Percentiles rank a stretch among this genome's conserved stretches.
These are phyloP conservation scores for Prunus campanulata DNA, from an alignment of 306 rosid genomes.

Conservation along the genomic window DNA sequence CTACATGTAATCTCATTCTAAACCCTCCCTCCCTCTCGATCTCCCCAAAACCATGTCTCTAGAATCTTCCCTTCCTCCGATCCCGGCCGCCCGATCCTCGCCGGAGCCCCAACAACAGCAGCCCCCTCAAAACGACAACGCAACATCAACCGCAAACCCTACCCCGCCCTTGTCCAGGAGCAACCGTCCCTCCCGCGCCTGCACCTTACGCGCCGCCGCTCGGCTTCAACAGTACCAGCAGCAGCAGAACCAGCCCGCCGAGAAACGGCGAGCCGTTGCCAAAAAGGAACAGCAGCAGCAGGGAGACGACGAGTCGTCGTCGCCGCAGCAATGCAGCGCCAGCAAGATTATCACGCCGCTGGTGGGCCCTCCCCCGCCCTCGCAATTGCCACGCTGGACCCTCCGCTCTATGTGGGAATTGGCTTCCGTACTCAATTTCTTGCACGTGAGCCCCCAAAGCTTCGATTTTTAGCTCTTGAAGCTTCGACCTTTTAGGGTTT, in stretches of 20 bases:
- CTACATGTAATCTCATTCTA: slow-evolving; percentile 47
- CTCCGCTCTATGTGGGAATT: slow-evolving; percentile 98
- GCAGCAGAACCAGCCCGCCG: slow-evolving; percentile 31
- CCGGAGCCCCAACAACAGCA: slow-evolving; percentile 45
- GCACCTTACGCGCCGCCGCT: slow-evolving; percentile 83
- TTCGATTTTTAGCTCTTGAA: slow-evolving; percentile 9
- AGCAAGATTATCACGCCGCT: slow-evolving; percentile 79
- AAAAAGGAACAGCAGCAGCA: slow-evolving; percentile 37
- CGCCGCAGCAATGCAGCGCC: slow-evolving; percentile 44
- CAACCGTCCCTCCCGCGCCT: slow-evolving; percentile 93
- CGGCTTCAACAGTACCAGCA: slow-evolving; percentile 49
- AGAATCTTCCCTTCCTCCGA: slow-evolving; percentile 60
- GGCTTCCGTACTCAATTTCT: slow-evolving; percentile 86
- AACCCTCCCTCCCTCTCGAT: slow-evolving; percentile 46
- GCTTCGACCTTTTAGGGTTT: slow-evolving; percentile 37
- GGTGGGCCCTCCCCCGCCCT: slow-evolving; percentile 68
- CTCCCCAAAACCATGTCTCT: slow-evolving; percentile 58
- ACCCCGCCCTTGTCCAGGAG: slow-evolving; percentile 48
- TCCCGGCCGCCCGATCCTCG: slow-evolving; percentile 55
- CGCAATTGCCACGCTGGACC: slow-evolving; percentile 83
- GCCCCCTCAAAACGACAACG: slow-evolving; percentile 28
- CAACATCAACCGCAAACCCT: slow-evolving; percentile 16
- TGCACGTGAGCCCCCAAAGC: slow-evolving; percentile 63
- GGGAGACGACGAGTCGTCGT: slow-evolving; percentile 26
- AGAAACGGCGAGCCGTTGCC: slow-evolving; percentile 39